A percentile compares a stretch with the other conserved stretches of the same genome.
Evolutionary conservation across 1,284 basidiomycete genomes (phyloP).

Genomic region (Mrakiaceae sp.): DNA sequence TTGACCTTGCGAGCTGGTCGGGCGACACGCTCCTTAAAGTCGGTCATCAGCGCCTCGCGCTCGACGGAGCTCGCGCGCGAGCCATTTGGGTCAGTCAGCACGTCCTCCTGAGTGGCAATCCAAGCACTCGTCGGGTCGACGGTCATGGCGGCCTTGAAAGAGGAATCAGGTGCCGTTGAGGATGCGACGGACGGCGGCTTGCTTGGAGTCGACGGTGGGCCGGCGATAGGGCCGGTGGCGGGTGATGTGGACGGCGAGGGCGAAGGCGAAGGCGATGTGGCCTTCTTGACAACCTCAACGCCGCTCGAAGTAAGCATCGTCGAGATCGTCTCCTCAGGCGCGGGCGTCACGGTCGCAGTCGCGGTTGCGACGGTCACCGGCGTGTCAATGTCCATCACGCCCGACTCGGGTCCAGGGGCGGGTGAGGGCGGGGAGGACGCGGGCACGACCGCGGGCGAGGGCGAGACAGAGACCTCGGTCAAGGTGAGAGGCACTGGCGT

Average conservation of each 20-base stretch:
- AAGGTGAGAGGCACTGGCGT: not conserved
- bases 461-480: too few species aligned
- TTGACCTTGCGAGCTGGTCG: constrained; percentile 31
- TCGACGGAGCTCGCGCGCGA: constrained; percentile 12
- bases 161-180: not conserved
- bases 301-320: too few species aligned
- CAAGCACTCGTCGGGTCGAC: constrained; percentile 19
- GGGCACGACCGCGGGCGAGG: not conserved
- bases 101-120: constrained; percentile 32
- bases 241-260: too few species aligned
- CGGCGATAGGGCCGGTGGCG: too few species aligned
- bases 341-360: constrained; percentile 15
- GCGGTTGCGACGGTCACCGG: constrained; percentile 20
- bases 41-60: constrained; percentile 11
- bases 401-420: not conserved
- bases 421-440: not conserved
- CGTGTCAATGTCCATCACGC: constrained; percentile 19
- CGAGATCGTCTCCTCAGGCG: too few species aligned
- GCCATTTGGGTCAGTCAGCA: constrained; percentile 23
- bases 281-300: too few species aligned
- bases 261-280: too few species aligned
- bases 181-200: too few species aligned
- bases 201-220: too few species aligned
- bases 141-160: not conserved
- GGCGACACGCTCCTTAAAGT: constrained; percentile 12